Base-by-base conservation (phyloP, 2,329 filamentous ascomycete species). In the Ambrosiella xylebori region DNA sequence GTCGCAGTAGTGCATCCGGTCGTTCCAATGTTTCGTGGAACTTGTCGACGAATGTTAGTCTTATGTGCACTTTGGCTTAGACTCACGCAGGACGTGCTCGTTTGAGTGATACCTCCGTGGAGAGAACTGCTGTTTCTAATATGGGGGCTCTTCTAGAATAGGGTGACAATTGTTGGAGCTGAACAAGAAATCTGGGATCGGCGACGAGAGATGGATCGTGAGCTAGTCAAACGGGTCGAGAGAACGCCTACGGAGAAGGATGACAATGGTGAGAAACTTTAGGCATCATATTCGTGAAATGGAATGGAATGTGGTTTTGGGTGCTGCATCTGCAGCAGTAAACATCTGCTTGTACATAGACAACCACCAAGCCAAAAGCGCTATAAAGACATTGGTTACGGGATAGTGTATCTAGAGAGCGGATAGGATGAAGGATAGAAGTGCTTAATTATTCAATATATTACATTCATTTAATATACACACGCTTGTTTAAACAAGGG, bases 401-500 rank as follows among this genome's bases (percentile, higher is more conserved):
- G 47, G 19, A 15, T 55, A 51, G 50, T 17, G 54, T 55, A 47
- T 27, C 2, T 6, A 11, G 15, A 51, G 15, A 51, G 50, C 51
- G 13, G 19, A 36, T 52, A 11, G 47, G 8, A 35, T 44, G 19
- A 61, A 12, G 39, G 11, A n/a, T 56, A 15, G 35, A 15, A 8
- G 17, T 37, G 40, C 9, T 56, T 36, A 3, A 9, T 41, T 50
- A 37, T 47, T 40, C 3, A 17, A 36, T 56, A 58, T 61, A 52
- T 44, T 59, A 40, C 15, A 54, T 47, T 47, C 58, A 58, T 57
- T 52, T 52, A 27, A 27, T 27, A 54, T 57, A 55, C 54, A 58
- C 36, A 40, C n/a, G 50, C 17, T 15, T 39, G 27, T 63, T 69
- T 70, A 82, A 62, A 82, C 76, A 58, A 85, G 75, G 59, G 88